Evolutionary conservation across 2,329 filamentous ascomycete genomes (phyloP), one percentile per base, ranked within the genome.

Genomic region (Pyrenophora seminiperda): DNA sequence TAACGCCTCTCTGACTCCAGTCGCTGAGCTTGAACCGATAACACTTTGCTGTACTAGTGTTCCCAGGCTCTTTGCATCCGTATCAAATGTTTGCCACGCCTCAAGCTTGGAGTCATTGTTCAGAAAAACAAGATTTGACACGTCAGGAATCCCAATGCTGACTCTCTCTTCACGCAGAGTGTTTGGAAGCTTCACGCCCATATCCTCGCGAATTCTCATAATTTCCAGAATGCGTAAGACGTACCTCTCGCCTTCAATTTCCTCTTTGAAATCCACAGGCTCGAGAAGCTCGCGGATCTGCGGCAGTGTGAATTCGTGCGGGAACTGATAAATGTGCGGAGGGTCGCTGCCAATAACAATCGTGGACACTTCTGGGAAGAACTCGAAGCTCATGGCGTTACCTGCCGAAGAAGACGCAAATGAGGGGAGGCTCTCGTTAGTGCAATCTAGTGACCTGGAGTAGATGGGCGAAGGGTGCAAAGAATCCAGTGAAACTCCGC

Each of bases 321-420:
- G 47, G 38, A 51, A 63, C 30, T 62, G 55, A 40, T 56, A 52
- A 43, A 51, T 54, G 9, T 39, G 42, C 19, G 11, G 53, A 48
- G 18, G 15, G 17, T 32, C 11, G 38, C 22, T 27, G n/a, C 32
- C 10, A 19, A 38, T 47, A 2, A 39, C 15, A 3, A 52, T 41
- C 3, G n/a, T 41, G n/a, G 45, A 47, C 19, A 17, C 1, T 15
- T 6, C 9, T 4, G 30, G 37, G 10, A 41, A 41, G 22, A 41
- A 47, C 7, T 41, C 22, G 31, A 47, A 41, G 1, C 17, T 39
- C 0, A 29, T 40, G 4, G 27, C 15, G 7, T 2, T 14, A 10
- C 10, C 11, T 18, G 1, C n/a, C 9, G 27, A 7, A 5, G 10
- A 19, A 27, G 2, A 17, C 2, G 5, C n/a, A 14, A 10, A 22